phyloP scores from a whole-genome alignment of 2,329 filamentous ascomycete genomes.

The Fusarium sp. region DNA sequence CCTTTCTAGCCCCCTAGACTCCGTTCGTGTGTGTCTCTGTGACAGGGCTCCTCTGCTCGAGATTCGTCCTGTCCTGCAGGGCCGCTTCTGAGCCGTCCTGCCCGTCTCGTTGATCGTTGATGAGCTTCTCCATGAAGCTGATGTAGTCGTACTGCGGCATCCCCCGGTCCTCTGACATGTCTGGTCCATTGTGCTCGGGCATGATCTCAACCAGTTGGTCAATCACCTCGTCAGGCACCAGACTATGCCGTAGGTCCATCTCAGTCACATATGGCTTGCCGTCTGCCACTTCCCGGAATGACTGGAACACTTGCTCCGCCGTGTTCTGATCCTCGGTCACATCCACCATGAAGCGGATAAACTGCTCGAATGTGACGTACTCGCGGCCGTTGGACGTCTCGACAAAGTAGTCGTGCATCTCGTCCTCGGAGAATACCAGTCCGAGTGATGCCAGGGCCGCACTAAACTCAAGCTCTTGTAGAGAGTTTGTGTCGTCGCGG shows the following conservation, averaged over 20 bases:
- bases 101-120: slow-evolving; percentile 57
- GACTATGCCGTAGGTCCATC: slow-evolving; percentile 92
- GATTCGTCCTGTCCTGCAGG: slow-evolving; percentile 52
- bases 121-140: slow-evolving; percentile 93
- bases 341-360: slow-evolving; percentile 99
- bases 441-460: slow-evolving; percentile 95
- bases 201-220: slow-evolving; percentile 91
- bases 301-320: slow-evolving; percentile 98
- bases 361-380: slow-evolving; percentile 96
- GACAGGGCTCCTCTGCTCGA: slow-evolving; percentile 45
- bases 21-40: slow-evolving; percentile 50
- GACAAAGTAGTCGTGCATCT: slow-evolving; percentile 96
- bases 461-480: slow-evolving; percentile 95
- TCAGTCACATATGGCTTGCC: slow-evolving; percentile 99
- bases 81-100: slow-evolving; percentile 45
- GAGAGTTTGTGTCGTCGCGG: slow-evolving; percentile 87
- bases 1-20: slow-evolving; percentile 24
- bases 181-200: slow-evolving; percentile 85
- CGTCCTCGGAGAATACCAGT: slow-evolving; percentile 94
- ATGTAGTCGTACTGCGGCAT: slow-evolving; percentile 96
- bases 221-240: slow-evolving; percentile 97
- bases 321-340: slow-evolving; percentile 99
- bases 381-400: slow-evolving; percentile 84
- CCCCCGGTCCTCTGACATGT: slow-evolving; percentile 86
- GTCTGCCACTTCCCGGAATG: slow-evolving; percentile 96